Percentiles rank a stretch among this genome's conserved stretches.
Evolutionary conservation across 768 basidiomycete species (phyloP).

Genomic region (Russula brevipes): DNA sequence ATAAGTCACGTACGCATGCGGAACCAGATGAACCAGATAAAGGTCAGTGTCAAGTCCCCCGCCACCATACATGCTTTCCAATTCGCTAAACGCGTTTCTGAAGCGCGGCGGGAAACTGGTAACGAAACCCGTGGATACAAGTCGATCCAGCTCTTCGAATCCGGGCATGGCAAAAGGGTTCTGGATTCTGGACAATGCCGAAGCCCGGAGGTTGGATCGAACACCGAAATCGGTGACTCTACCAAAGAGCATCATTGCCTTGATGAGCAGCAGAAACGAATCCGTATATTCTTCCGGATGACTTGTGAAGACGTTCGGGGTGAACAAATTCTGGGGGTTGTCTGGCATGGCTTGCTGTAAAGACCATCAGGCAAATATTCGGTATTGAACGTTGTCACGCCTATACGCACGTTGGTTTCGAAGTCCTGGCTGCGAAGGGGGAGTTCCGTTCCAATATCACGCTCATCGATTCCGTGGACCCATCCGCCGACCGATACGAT

Average conservation of each 20-base stretch:
- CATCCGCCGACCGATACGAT: slow-evolving; percentile 68
- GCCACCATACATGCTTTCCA: slow-evolving; percentile 50
- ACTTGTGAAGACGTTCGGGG: slow-evolving; percentile 57
- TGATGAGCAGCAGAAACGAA: slow-evolving; percentile 74
- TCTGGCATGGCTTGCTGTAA: slow-evolving; percentile 53
- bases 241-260: slow-evolving; percentile 80
- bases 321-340: slow-evolving; percentile 70
- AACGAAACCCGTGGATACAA: slow-evolving; percentile 64
- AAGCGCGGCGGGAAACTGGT: slow-evolving; percentile 63
- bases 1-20: slow-evolving; percentile 64
- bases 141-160: slow-evolving; percentile 64
- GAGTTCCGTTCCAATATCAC: slow-evolving; percentile 79
- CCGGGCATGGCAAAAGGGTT: slow-evolving; percentile 64
- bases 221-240: slow-evolving; percentile 82
- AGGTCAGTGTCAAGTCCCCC: slow-evolving; percentile 72
- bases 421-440: slow-evolving; percentile 74
- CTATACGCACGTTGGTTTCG: slow-evolving; percentile 55
- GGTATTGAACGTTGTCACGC: slow-evolving; percentile 4
- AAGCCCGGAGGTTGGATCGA: slow-evolving; percentile 61
- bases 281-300: slow-evolving; percentile 79
- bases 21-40: slow-evolving; percentile 81
- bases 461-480: slow-evolving; percentile 80
- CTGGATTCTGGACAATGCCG: slow-evolving; percentile 64
- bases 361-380: slow-evolving; percentile 17
- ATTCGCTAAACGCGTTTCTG: slow-evolving; percentile 58